Conservation (phyloP, 129 eudicot genomes). For the Escallonia herrerae region DNA sequence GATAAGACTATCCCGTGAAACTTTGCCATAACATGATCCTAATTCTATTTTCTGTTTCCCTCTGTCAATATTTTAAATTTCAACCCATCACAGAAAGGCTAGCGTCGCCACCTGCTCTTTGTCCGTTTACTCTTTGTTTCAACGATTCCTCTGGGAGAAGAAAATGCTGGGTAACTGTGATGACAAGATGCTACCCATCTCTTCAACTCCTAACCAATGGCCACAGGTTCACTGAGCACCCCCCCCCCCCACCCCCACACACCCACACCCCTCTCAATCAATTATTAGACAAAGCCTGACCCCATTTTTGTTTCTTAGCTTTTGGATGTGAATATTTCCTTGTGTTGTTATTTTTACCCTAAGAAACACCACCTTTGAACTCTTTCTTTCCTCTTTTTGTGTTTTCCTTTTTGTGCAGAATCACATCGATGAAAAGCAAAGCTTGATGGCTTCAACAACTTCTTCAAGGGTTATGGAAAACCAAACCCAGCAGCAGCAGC, state of each 20-base stretch:
- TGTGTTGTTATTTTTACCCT: constrained; percentile 16
- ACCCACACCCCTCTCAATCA: constrained; percentile 12
- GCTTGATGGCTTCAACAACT: constrained; percentile 4
- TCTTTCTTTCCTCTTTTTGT: constrained; percentile 2
- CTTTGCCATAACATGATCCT: constrained; percentile 20
- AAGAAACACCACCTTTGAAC: background rate
- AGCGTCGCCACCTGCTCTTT: constrained; percentile 29
- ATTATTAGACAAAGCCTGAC: constrained; percentile 28
- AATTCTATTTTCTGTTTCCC: constrained; percentile 17
- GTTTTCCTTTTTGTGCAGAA: constrained; percentile 11
- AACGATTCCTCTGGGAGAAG: constrained; percentile 13
- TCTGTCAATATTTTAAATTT: background rate
- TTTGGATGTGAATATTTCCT: constrained; percentile 29
- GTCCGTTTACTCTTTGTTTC: constrained; percentile 31
- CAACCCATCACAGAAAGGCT: constrained; percentile 4
- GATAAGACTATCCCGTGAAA: constrained; percentile 35
- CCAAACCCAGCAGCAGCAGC: constrained; percentile 14
- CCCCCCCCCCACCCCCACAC: constrained; percentile 10
- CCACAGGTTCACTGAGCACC: constrained; percentile 15
- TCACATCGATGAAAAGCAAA: constrained; percentile 15
- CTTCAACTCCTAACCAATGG: constrained; percentile 40
- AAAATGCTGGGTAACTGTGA: constrained; percentile 22
- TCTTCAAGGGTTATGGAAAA: constrained; percentile 4
- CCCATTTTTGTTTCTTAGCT: constrained; percentile 40
- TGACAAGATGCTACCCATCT: constrained; percentile 24